Percentiles rank a stretch among this genome's conserved stretches.
phyloP scores from a whole-genome alignment of 1,284 basidiomycete species.

The Fomes fomentarius region DNA sequence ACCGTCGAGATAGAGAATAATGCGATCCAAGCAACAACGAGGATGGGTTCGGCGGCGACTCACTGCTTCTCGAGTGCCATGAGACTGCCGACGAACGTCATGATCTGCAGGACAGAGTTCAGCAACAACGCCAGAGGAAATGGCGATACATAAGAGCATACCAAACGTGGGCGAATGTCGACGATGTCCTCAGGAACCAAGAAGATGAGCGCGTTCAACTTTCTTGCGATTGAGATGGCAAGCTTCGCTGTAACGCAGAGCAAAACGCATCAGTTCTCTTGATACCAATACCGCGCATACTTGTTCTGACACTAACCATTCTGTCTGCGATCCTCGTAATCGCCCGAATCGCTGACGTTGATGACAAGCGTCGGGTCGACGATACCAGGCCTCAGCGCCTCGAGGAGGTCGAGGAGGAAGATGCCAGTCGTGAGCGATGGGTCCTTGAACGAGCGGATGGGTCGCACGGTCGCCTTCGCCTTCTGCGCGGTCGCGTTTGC shows the following conservation, averaged over 20 bases:
- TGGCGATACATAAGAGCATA: slow-evolving; percentile 41
- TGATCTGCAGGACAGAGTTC: slow-evolving; percentile 36
- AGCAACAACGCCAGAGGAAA: no score
- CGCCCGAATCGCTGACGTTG: slow-evolving; percentile 63
- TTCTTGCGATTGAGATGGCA: slow-evolving; percentile 96
- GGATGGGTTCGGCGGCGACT: background rate
- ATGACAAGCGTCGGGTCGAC: slow-evolving; percentile 90
- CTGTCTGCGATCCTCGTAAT: slow-evolving; percentile 88
- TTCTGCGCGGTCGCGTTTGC: slow-evolving; percentile 89
- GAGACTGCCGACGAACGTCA: slow-evolving; percentile 58
- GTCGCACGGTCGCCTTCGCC: slow-evolving; percentile 63
- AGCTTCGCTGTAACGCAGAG: slow-evolving; percentile 73
- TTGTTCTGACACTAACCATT: slow-evolving; percentile 67
- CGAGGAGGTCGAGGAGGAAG: slow-evolving; percentile 94
- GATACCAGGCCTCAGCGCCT: slow-evolving; percentile 91
- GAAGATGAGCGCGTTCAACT: slow-evolving; percentile 97
- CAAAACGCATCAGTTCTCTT: background rate
- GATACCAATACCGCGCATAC: background rate
- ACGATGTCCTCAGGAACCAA: slow-evolving; percentile 97
- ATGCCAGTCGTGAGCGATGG: slow-evolving; percentile 87
- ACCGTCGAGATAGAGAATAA: background rate
- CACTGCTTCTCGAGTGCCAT: slow-evolving; percentile 34
- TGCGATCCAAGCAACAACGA: background rate
- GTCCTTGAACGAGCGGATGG: slow-evolving; percentile 95
- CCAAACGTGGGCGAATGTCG: slow-evolving; percentile 83